phyloP scores from a whole-genome alignment of 805 yeast genomes.

The Lipomyces starkeyi region DNA sequence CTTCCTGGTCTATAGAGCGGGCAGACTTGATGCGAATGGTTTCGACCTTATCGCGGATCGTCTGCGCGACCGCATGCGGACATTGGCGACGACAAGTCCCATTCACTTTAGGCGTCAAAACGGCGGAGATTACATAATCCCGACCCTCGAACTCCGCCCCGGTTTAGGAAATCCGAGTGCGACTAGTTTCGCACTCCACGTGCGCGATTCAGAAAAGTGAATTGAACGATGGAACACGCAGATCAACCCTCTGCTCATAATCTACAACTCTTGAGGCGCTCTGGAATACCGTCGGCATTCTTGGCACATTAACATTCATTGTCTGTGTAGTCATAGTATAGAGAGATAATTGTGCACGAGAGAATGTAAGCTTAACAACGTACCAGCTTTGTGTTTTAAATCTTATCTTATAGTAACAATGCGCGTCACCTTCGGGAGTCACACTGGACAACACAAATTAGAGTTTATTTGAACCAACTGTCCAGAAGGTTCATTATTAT shows the following conservation, averaged over 20 bases:
- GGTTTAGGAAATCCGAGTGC: neutral
- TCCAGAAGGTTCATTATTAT: too few relatives aligned
- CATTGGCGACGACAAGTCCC: neutral
- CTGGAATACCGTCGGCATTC: neutral
- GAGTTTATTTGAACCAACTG: too few relatives aligned
- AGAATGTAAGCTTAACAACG: neutral
- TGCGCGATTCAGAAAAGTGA: neutral
- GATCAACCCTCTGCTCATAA: neutral
- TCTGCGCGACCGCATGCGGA: constrained; percentile 7
- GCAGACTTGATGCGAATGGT: neutral
- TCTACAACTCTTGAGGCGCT: neutral
- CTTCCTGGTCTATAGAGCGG: neutral
- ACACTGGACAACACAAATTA: too few relatives aligned
- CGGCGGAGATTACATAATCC: constrained; percentile 8
- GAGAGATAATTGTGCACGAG: neutral
- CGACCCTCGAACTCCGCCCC: neutral
- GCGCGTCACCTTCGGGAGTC: too few relatives aligned
- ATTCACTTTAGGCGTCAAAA: neutral
- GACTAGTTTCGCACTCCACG: constrained; percentile 2
- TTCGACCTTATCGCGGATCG: neutral
- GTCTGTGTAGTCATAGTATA: neutral
- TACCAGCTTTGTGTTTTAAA: neutral
- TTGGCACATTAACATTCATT: neutral
- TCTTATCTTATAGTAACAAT: neutral
- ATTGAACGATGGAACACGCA: neutral